Conservation (phyloP, 2,329 filamentous ascomycete species). For the Penicillium crustosum region DNA sequence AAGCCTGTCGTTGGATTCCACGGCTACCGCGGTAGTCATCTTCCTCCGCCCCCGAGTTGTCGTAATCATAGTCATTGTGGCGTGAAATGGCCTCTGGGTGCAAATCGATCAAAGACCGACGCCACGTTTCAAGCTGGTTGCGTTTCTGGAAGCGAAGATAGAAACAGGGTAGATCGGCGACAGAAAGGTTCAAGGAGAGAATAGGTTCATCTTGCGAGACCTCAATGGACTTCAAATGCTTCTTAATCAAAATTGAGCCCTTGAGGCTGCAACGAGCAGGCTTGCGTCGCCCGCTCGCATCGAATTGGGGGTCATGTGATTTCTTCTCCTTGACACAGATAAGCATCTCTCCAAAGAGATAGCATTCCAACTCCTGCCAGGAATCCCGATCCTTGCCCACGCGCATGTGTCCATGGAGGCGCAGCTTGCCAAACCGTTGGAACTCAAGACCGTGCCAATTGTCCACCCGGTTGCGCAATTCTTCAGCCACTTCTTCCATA, state of each 20-base stretch:
- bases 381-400: constrained; percentile 95
- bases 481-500: constrained; percentile 82
- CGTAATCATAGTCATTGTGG: constrained; percentile 75
- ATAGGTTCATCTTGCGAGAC: constrained; percentile 70
- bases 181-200: constrained; percentile 85
- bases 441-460: constrained; percentile 99
- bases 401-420: constrained; percentile 82
- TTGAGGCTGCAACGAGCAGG: constrained; percentile 82
- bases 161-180: constrained; percentile 88
- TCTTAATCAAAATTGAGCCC: constrained; percentile 96
- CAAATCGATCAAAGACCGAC: constrained; percentile 79
- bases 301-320: constrained; percentile 61
- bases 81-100: constrained; percentile 65
- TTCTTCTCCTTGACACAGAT: constrained; percentile 99
- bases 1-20: constrained; percentile 69
- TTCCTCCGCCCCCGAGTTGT: constrained; percentile 80
- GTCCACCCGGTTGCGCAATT: constrained; percentile 81
- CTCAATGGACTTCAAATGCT: constrained; percentile 91
- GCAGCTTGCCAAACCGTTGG: constrained; percentile 83
- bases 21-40: constrained; percentile 70
- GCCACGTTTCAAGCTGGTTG: constrained; percentile 81
- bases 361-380: constrained; percentile 98
- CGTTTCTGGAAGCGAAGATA: constrained; percentile 85
- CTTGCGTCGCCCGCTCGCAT: constrained; percentile 59
- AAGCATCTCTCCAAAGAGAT: constrained; percentile 96